Evolutionary conservation across 2,329 filamentous ascomycete genomes (phyloP).

Genomic region (Penicillium concentricum): DNA sequence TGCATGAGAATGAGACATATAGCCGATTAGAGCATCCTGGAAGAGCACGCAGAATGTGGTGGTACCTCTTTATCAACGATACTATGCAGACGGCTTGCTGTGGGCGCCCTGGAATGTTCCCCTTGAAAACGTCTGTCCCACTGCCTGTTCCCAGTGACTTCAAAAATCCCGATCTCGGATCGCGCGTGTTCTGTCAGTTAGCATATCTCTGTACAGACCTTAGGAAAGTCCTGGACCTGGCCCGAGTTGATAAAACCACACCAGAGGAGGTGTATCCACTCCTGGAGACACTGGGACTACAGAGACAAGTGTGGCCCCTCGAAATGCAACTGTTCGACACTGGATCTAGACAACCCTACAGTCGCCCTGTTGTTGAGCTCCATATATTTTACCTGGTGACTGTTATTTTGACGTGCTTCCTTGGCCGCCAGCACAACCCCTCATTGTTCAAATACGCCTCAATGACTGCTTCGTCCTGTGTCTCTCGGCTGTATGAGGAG

Average conservation of each 20-base stretch:
- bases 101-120: slow-evolving; percentile 12
- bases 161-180: not conserved
- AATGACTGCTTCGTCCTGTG: slow-evolving; percentile 10
- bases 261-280: not conserved
- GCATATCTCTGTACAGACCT: not conserved
- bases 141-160: slow-evolving; percentile 6
- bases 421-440: slow-evolving; percentile 8
- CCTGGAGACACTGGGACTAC: not conserved
- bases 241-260: not conserved
- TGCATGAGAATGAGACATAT: slow-evolving; percentile 7
- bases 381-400: slow-evolving; percentile 14
- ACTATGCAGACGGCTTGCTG: slow-evolving; percentile 15
- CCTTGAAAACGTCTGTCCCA: slow-evolving; percentile 2
- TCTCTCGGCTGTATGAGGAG: slow-evolving; percentile 13
- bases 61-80: slow-evolving; percentile 12
- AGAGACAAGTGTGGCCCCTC: slow-evolving; percentile 3
- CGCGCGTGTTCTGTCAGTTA: slow-evolving; percentile 2
- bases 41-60: slow-evolving; percentile 9
- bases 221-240: not conserved
- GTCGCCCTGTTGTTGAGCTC: slow-evolving; percentile 3
- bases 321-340: slow-evolving; percentile 5
- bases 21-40: not conserved
- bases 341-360: slow-evolving; percentile 1
- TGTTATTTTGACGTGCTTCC: slow-evolving; percentile 10
- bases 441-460: slow-evolving; percentile 11